Evolutionary conservation across 176 grass and related monocot species (phyloP).

Genomic region (Rhynchospora pubera): DNA sequence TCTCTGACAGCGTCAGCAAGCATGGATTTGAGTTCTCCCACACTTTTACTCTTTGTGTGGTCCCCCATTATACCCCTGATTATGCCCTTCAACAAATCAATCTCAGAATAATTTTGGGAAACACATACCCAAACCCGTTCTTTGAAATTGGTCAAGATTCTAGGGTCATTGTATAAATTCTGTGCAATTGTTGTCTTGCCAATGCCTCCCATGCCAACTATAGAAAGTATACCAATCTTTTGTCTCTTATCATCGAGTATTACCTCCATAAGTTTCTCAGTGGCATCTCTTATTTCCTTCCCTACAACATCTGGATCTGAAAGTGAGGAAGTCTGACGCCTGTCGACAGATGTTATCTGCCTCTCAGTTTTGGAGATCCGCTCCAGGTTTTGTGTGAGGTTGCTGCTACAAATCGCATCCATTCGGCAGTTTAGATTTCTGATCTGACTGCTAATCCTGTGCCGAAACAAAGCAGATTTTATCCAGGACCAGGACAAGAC

Average conservation of each 20-base stretch:
- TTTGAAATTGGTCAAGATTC: background rate
- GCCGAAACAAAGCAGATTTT: background rate
- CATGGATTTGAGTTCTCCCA: background rate
- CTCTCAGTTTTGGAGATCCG: background rate
- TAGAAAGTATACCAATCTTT: background rate
- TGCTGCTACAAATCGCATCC: background rate
- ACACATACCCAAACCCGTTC: slow-evolving; percentile 24
- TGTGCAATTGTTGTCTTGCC: slow-evolving; percentile 39
- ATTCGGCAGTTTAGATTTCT: background rate
- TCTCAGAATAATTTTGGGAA: slow-evolving; percentile 11
- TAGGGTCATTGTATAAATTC: slow-evolving; percentile 23
- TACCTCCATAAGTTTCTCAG: background rate
- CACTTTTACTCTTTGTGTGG: background rate
- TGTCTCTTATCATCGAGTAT: background rate
- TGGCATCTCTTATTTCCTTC: background rate
- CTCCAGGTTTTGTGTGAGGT: background rate
- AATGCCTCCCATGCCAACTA: slow-evolving; percentile 27
- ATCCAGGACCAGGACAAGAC: background rate
- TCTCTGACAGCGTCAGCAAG: background rate
- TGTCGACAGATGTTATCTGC: slow-evolving; percentile 1
- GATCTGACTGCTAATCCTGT: background rate
- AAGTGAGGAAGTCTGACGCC: background rate
- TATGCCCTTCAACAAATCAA: slow-evolving; percentile 10
- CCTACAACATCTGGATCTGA: slow-evolving; percentile 25
- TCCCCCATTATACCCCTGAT: background rate